Evolutionary conservation across 805 yeast species (phyloP).

Genomic region (Wickerhamomyces queroliae): DNA sequence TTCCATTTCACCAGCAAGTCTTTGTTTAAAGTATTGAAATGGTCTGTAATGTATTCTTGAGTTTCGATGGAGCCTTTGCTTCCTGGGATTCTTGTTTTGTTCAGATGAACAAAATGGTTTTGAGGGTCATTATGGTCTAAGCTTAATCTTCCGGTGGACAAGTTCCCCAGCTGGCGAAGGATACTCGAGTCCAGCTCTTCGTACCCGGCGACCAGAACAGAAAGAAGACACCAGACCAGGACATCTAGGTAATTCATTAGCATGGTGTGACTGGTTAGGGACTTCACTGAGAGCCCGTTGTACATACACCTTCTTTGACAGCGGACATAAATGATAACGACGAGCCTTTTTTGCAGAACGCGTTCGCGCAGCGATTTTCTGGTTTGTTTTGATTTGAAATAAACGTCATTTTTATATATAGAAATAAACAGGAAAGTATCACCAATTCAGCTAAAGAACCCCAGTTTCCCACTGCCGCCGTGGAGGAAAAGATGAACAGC

Average conservation of each 20-base stretch:
- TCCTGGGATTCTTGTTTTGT: slow-evolving; percentile 37
- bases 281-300: no score
- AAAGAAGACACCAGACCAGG: not conserved
- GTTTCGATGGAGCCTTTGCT: slow-evolving; percentile 31
- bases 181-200: slow-evolving; percentile 4
- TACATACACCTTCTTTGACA: no score
- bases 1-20: slow-evolving; percentile 21
- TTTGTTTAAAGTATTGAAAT: slow-evolving; percentile 24
- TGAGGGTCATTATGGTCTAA: slow-evolving; percentile 7
- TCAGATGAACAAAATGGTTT: slow-evolving; percentile 25
- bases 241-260: no score
- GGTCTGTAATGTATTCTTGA: slow-evolving; percentile 29
- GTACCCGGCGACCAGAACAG: not conserved
- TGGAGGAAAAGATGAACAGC: not conserved
- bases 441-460: no score
- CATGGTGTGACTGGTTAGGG: no score
- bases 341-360: no score
- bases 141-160: slow-evolving; percentile 10
- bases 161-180: slow-evolving; percentile 3
- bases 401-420: not conserved
- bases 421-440: not conserved
- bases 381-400: not conserved
- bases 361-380: no score
- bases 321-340: no score
- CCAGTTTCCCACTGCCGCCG: not conserved